A percentile compares a stretch with the other conserved stretches of the same genome.
Evolutionary conservation across 73 alveolate genomes (phyloP).

Genomic region (Paramecium sonneborni): DNA sequence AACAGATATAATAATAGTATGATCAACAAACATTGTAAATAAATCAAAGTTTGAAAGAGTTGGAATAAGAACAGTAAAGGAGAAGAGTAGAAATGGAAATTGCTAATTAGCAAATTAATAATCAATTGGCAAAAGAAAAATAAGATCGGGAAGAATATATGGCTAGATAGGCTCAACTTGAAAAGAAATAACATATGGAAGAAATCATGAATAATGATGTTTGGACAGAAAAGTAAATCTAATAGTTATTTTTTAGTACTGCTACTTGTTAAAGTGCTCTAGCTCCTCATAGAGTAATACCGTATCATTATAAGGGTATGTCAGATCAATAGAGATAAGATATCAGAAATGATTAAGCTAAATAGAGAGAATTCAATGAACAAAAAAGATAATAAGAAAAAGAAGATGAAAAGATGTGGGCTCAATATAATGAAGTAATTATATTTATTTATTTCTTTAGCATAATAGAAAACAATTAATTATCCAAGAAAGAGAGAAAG

Average conservation of each 20-base stretch:
- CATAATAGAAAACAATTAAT: conserved; percentile 54
- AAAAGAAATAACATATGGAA: conserved; percentile 65
- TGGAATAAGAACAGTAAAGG: conserved; percentile 68
- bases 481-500: conserved; percentile 58
- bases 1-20: conserved; percentile 46
- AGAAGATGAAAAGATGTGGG: conserved; percentile 78
- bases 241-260: conserved; percentile 76
- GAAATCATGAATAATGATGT: conserved; percentile 57
- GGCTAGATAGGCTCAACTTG: conserved; percentile 51
- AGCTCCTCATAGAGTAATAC: conserved; percentile 90
- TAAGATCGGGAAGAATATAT: conserved; percentile 68
- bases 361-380: conserved; percentile 71
- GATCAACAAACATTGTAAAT: conserved; percentile 72
- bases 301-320: conserved; percentile 89
- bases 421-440: conserved; percentile 67
- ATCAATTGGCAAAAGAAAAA: conserved; percentile 75
- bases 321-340: conserved; percentile 68
- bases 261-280: conserved; percentile 72
- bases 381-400: conserved; percentile 67
- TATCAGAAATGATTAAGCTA: conserved; percentile 72
- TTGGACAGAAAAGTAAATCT: conserved; percentile 60
- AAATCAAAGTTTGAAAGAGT: conserved; percentile 59
- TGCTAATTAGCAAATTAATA: conserved; percentile 74
- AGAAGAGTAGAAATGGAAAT: conserved; percentile 70
- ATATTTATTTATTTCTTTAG: neutral